phyloP scores from a whole-genome alignment of 2,329 filamentous ascomycete species.

The Thielaviopsis punctulata region DNA sequence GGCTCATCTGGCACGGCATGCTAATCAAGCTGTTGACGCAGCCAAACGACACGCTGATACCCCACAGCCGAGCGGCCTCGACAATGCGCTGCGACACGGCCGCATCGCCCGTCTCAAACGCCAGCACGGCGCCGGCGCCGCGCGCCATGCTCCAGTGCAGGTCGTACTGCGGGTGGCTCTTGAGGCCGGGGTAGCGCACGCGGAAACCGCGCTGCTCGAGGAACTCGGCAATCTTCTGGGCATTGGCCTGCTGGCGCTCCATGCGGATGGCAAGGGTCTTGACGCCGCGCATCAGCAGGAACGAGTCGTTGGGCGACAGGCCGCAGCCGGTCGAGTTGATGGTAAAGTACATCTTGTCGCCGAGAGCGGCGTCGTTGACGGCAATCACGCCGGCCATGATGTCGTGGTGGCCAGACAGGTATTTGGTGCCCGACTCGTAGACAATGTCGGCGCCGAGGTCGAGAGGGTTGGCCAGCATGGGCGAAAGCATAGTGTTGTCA shows the following conservation, averaged over 20 bases:
- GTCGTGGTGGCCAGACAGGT: slow-evolving; percentile 93
- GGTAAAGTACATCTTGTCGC: slow-evolving; percentile 85
- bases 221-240: slow-evolving; percentile 79
- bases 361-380: slow-evolving; percentile 64
- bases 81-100: slow-evolving; percentile 79
- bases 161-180: slow-evolving; percentile 90
- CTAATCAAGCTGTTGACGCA: slow-evolving; percentile 98
- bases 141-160: slow-evolving; percentile 91
- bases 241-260: slow-evolving; percentile 94
- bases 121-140: slow-evolving; percentile 82
- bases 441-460: slow-evolving; percentile 90
- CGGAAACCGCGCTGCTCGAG: slow-evolving; percentile 83
- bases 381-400: slow-evolving; percentile 97
- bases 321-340: slow-evolving; percentile 96
- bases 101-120: slow-evolving; percentile 86
- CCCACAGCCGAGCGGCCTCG: slow-evolving; percentile 79
- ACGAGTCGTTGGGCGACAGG: slow-evolving; percentile 86
- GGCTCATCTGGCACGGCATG: slow-evolving; percentile 99
- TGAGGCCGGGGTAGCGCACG: slow-evolving; percentile 85
- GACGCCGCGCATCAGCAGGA: slow-evolving; percentile 83
- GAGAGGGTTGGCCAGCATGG: slow-evolving; percentile 81
- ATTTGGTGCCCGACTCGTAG: slow-evolving; percentile 96
- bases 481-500: slow-evolving; percentile 98
- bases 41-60: slow-evolving; percentile 92
- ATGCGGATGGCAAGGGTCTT: slow-evolving; percentile 96